These are phyloP conservation scores for Rhododendron ferrugineum DNA, from an alignment of 148 eudicot species.

Conservation along the genomic window DNA sequence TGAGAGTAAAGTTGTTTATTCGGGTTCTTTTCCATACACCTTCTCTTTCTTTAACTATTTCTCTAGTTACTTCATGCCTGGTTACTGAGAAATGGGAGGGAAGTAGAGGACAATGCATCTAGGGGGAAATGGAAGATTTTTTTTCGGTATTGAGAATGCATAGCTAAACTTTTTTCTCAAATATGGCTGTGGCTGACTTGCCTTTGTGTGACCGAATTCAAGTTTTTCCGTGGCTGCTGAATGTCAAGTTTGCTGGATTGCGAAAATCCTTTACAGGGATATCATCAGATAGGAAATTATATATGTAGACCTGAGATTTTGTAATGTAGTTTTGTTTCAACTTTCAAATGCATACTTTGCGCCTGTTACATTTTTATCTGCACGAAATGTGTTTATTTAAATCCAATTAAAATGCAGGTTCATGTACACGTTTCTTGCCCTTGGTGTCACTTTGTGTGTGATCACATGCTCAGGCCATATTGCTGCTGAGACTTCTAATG, in stretches of 20 bases:
- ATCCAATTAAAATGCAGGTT: slow-evolving; percentile 43
- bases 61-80: neutral
- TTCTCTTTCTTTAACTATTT: neutral
- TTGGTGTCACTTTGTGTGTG: slow-evolving; percentile 54
- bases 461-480: slow-evolving; percentile 71
- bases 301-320: neutral
- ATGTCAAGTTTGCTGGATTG: neutral
- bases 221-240: neutral
- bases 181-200: neutral
- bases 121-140: neutral
- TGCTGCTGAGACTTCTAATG: slow-evolving; percentile 78
- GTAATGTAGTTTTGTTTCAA: neutral
- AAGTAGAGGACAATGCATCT: neutral
- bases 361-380: neutral
- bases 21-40: neutral
- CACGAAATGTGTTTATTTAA: neutral
- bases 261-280: neutral
- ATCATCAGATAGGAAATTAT: too few species aligned
- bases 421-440: slow-evolving; percentile 58
- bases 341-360: neutral
- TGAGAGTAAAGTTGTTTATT: neutral
- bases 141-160: neutral
- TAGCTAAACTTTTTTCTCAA: neutral
- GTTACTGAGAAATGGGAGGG: neutral
- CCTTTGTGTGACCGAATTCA: neutral